Percentiles rank a stretch among this genome's conserved stretches.
Conservation (phyloP, 2,329 filamentous ascomycete genomes). For the Paradendryphiella salina region DNA sequence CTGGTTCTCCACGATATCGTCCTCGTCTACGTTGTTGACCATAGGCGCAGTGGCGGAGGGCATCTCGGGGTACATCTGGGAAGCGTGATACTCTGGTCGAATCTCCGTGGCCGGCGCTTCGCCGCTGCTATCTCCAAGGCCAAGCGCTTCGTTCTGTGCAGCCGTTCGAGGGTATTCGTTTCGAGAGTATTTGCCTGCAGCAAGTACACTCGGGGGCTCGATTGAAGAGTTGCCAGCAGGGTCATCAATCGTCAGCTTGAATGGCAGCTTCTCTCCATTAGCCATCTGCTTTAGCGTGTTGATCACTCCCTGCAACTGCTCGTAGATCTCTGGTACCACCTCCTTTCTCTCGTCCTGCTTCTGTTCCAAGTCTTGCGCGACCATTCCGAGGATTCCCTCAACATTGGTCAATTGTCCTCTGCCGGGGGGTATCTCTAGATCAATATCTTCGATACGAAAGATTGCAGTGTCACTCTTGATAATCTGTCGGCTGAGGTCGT, state of each 20-base stretch:
- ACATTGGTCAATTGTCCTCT: constrained; percentile 92
- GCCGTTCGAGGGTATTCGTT: constrained; percentile 79
- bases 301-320: constrained; percentile 78
- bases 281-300: constrained; percentile 75
- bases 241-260: constrained; percentile 86
- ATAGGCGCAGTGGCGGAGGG: constrained; percentile 38
- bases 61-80: constrained; percentile 51
- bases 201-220: constrained; percentile 73
- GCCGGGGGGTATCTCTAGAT: constrained; percentile 89
- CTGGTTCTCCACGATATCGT: constrained; percentile 89
- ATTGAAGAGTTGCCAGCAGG: constrained; percentile 97
- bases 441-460: constrained; percentile 86
- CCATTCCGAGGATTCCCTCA: constrained; percentile 79
- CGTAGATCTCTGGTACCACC: constrained; percentile 74
- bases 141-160: constrained; percentile 85
- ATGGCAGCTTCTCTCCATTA: constrained; percentile 76
- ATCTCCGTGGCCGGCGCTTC: constrained; percentile 61
- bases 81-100: constrained; percentile 57
- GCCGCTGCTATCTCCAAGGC: constrained; percentile 61
- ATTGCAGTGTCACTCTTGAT: constrained; percentile 88
- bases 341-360: constrained; percentile 82
- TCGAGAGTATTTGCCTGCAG: constrained; percentile 87
- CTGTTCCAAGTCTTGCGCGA: constrained; percentile 77
- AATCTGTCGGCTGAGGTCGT: constrained; percentile 82
- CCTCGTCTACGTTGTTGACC: constrained; percentile 53